Base-by-base conservation (phyloP, 75 land plant species). In the Ceratopteris richardii region DNA sequence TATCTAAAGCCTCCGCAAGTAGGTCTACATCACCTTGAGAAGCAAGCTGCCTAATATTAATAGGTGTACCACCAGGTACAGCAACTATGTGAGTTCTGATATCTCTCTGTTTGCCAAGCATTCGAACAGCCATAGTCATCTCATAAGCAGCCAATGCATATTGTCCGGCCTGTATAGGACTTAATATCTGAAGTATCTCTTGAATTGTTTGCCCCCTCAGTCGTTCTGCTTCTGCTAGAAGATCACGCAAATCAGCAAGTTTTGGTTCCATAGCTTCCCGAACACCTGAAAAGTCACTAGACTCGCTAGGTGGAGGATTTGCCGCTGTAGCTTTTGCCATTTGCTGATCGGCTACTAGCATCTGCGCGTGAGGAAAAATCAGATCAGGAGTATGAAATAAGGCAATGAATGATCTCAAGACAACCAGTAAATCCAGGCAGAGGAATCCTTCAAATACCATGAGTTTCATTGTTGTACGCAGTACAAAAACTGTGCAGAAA, bases 341-440 rank as follows among this genome's bases (percentile, higher is more conserved):
- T 33, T 68, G 63, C 29, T 68, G 71, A 41, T 68, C 71, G 14
- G 71, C 71, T n/a, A 68, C 42, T 44, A 61, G 44, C 71, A 68
- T 61, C 71, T 67, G 54, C 19, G 44, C 17, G 22, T 48, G 22
- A 44, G n/a, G n/a, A n/a, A 36, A 18, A 51, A 12, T 12, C 53
- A 51, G n/a, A 51, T 51, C 18, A 10, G 18, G 18, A 13, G 57
- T 5, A 31, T 12, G 57, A 13, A n/a, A n/a, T n/a, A 11, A 24
- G 23, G 23, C 16, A 10, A 11, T 23, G 57, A 26, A 11, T 28
- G 29, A 23, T 28, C 23, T 28, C 29, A 11, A 14, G 20, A 48
- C 6, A 10, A 13, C 51, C 3, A 2, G 44, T 6, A 7, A 2
- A 17, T 48, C 51, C 14, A 14, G 20, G 27, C 29, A n/a, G n/a